Percentiles rank a stretch among this genome's conserved stretches.
Evolutionary conservation across 495 filamentous ascomycete genomes (phyloP).

Genomic region (Aspergillus diversus): DNA sequence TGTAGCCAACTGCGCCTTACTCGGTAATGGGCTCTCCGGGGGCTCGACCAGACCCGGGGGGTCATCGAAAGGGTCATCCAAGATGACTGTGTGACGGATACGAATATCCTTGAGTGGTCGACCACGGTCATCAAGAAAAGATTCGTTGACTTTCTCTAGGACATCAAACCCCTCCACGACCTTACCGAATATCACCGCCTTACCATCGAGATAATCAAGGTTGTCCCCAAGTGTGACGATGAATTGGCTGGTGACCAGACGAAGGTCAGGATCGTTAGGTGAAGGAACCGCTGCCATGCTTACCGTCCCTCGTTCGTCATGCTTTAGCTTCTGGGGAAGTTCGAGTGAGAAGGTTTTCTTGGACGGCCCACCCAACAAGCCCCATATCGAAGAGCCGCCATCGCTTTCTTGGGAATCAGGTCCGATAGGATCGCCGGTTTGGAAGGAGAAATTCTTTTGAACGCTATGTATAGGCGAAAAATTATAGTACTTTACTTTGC

Average conservation of each 20-base stretch:
- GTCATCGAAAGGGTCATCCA: constrained; percentile 88
- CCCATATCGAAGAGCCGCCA: constrained; percentile 93
- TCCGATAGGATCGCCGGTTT: constrained; percentile 91
- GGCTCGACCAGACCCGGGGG: constrained; percentile 75
- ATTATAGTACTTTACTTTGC: constrained; percentile 98
- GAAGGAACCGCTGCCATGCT: constrained; percentile 90
- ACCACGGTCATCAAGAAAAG: constrained; percentile 82
- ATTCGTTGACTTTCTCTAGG: constrained; percentile 88
- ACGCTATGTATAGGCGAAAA: constrained; percentile 87
- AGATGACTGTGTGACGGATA: constrained; percentile 84
- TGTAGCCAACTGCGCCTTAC: constrained; percentile 83
- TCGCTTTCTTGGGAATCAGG: constrained; percentile 80
- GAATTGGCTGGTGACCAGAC: constrained; percentile 86
- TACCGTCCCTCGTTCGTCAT: constrained; percentile 83
- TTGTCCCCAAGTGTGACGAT: constrained; percentile 85
- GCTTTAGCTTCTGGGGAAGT: constrained; percentile 81
- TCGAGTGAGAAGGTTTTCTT: constrained; percentile 82
- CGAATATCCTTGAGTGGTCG: constrained; percentile 89
- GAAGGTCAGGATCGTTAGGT: constrained; percentile 74
- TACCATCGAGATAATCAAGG: constrained; percentile 86
- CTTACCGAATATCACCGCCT: constrained; percentile 90
- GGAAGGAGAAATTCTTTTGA: constrained; percentile 91
- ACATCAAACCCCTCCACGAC: constrained; percentile 93
- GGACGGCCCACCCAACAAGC: constrained; percentile 69
- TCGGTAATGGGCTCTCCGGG: constrained; percentile 77